Conservation (phyloP, 345 rosid species). For the Sonneratia alba region DNA sequence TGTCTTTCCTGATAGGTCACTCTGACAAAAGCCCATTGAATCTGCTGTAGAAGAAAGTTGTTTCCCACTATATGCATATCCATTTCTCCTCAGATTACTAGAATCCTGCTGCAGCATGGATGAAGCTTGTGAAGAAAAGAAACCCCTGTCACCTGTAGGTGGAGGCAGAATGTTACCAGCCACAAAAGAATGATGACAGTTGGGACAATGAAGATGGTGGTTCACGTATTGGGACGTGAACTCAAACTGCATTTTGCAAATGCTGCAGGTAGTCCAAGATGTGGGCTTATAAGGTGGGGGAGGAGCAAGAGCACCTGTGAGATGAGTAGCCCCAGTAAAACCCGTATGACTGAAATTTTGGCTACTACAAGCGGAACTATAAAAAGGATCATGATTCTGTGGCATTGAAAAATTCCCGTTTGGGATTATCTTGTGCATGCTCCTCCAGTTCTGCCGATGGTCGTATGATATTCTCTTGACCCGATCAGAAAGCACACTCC, state of each 20-base stretch:
- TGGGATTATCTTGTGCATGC: constrained; percentile 7
- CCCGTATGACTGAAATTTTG: neutral
- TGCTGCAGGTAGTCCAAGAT: constrained; percentile 43
- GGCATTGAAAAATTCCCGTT: constrained; percentile 8
- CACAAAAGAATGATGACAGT: constrained; percentile 27
- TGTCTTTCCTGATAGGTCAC: neutral
- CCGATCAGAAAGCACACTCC: constrained; percentile 32
- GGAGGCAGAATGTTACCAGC: constrained; percentile 33
- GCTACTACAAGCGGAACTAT: neutral
- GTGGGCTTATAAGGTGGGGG: constrained; percentile 12
- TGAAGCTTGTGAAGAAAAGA: constrained; percentile 6
- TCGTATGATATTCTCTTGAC: constrained; percentile 31
- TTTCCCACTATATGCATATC: constrained; percentile 7
- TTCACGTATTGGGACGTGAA: constrained; percentile 23
- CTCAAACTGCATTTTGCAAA: constrained; percentile 32
- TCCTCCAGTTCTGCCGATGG: constrained; percentile 20
- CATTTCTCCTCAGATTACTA: constrained; percentile 3
- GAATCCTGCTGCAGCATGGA: constrained; percentile 10
- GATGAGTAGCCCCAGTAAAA: neutral
- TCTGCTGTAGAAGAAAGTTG: constrained; percentile 7
- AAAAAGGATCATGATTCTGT: constrained; percentile 16
- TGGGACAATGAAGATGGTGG: constrained; percentile 26
- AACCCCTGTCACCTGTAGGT: constrained; percentile 13
- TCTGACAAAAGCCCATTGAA: constrained; percentile 8
- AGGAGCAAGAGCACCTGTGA: constrained; percentile 3